Percentiles rank a stretch among this genome's conserved stretches.
phyloP scores from a whole-genome alignment of 805 yeast genomes.

The Saccharomyces paradoxus region DNA sequence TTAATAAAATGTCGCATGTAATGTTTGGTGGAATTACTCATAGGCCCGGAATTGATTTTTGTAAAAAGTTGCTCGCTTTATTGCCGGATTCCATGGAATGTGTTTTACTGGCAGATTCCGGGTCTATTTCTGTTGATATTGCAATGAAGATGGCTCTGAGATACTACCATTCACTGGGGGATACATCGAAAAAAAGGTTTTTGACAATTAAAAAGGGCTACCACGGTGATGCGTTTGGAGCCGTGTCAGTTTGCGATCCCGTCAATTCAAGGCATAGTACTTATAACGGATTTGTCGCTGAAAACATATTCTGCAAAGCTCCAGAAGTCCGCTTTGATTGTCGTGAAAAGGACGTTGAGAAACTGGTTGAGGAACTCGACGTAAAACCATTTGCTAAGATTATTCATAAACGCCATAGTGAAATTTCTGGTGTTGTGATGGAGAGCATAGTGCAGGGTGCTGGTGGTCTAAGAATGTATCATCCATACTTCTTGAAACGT shows the following conservation, averaged over 20 bases:
- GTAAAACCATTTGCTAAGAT: background rate
- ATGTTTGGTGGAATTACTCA: conserved; percentile 28
- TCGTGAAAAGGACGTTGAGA: background rate
- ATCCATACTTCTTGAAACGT: conserved; percentile 27
- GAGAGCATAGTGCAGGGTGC: conserved; percentile 36
- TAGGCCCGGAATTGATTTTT: conserved; percentile 25
- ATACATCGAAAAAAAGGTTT: conserved; percentile 16
- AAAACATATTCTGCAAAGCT: conserved; percentile 23
- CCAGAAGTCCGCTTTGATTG: conserved; percentile 10
- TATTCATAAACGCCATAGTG: conserved; percentile 22
- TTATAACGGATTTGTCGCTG: conserved; percentile 26
- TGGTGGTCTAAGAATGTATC: conserved; percentile 33
- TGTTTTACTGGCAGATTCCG: conserved; percentile 22
- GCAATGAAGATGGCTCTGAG: conserved; percentile 33
- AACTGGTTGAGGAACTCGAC: background rate
- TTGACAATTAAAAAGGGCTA: conserved; percentile 31
- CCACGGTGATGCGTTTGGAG: conserved; percentile 36
- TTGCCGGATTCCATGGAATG: conserved; percentile 20
- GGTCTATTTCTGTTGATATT: conserved; percentile 34
- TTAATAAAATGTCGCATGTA: conserved; percentile 25
- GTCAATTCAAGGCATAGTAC: conserved; percentile 30
- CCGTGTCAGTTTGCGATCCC: conserved; percentile 32
- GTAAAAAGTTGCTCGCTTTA: conserved; percentile 26
- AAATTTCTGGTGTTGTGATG: conserved; percentile 32
- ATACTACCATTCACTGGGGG: conserved; percentile 18